Evolutionary conservation across 2,329 filamentous ascomycete genomes (phyloP).

Genomic region (Arthrobotrys entomopaga): DNA sequence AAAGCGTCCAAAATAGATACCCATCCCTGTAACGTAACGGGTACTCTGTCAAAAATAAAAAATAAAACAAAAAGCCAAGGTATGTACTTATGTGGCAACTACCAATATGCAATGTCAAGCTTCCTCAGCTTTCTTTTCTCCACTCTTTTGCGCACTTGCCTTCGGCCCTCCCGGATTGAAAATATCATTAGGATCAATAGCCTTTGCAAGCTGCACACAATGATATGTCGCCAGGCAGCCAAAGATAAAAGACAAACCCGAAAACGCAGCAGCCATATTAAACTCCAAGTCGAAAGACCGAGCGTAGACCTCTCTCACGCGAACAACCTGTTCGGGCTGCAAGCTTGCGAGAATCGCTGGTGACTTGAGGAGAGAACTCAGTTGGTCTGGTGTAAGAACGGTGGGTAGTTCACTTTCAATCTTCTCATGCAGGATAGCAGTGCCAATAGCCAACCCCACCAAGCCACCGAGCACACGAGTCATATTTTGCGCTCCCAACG

Average conservation of each 20-base stretch:
- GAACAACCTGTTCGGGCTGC: conserved; percentile 22
- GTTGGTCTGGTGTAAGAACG: conserved; percentile 32
- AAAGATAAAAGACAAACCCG: conserved; percentile 37
- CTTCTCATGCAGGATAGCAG: conserved; percentile 48
- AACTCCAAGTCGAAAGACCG: conserved; percentile 47
- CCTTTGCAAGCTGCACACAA: not conserved
- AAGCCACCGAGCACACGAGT: conserved; percentile 62
- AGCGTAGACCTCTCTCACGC: conserved; percentile 41
- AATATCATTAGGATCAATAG: conserved; percentile 6
- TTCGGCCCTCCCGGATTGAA: conserved; percentile 6
- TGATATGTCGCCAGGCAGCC: conserved; percentile 28
- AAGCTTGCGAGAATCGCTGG: conserved; percentile 34
- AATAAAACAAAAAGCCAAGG: not conserved
- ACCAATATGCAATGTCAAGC: not conserved
- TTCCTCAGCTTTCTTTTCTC: conserved; percentile 20
- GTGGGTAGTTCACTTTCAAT: conserved; percentile 28
- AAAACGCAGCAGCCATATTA: conserved; percentile 50
- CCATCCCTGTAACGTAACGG: no score
- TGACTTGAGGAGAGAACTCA: conserved; percentile 41
- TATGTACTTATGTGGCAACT: no score
- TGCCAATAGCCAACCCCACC: conserved; percentile 61
- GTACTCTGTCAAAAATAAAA: not conserved
- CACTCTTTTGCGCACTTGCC: not conserved
- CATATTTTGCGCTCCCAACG: conserved; percentile 62
- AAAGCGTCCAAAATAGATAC: no score